Conservation (phyloP, 2,329 filamentous ascomycete genomes). For the Phialophora verrucosa region DNA sequence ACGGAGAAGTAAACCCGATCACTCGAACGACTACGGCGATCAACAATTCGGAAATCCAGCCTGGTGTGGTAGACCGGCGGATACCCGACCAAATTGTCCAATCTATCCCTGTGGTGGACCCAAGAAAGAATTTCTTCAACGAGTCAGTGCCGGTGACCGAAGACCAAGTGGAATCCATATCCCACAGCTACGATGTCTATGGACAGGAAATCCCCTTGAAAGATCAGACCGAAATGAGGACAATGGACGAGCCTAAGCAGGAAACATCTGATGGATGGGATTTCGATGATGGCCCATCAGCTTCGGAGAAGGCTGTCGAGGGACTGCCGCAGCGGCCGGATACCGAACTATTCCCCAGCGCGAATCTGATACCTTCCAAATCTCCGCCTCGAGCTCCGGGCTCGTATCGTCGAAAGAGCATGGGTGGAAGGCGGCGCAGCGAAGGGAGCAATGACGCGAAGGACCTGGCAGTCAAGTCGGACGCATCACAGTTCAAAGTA, state of each 20-base stretch:
- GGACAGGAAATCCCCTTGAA: constrained; percentile 57
- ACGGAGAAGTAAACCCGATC: constrained; percentile 49
- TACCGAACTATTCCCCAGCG: constrained; percentile 83
- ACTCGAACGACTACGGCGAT: constrained; percentile 51
- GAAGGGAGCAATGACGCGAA: constrained; percentile 69
- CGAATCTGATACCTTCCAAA: constrained; percentile 77
- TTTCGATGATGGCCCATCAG: constrained; percentile 76
- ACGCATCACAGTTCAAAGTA: constrained; percentile 84
- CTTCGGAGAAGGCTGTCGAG: constrained; percentile 53
- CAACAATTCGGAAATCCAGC: constrained; percentile 45
- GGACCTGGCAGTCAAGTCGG: constrained; percentile 61
- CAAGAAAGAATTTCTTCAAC: constrained; percentile 53
- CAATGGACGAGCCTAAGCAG: constrained; percentile 41
- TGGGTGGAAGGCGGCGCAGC: constrained; percentile 70
- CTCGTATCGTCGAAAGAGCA: constrained; percentile 80
- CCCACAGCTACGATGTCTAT: constrained; percentile 64
- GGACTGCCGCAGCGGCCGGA: constrained; percentile 72
- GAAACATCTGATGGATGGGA: constrained; percentile 82
- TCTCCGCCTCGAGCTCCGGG: constrained; percentile 70
- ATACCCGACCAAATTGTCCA: constrained; percentile 51
- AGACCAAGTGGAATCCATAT: constrained; percentile 63
- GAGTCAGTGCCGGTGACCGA: constrained; percentile 51
- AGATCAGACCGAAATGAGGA: constrained; percentile 54
- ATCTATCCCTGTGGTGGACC: constrained; percentile 61
- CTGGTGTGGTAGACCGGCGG: constrained; percentile 51